Base-by-base conservation (phyloP, 2,329 filamentous ascomycete genomes). In the Sarocladium oryzae region DNA sequence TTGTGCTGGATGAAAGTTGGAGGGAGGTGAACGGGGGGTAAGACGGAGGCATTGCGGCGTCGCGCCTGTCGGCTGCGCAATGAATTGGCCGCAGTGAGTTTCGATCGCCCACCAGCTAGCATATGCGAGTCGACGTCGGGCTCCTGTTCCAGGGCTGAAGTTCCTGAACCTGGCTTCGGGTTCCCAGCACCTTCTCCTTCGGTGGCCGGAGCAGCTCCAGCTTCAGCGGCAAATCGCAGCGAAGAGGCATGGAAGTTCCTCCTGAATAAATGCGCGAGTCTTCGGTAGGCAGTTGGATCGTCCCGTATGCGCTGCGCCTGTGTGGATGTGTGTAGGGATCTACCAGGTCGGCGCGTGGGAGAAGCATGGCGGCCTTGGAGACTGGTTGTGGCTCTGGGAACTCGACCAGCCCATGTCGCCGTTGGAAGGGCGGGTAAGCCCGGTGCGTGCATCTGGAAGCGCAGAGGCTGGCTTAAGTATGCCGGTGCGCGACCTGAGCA, bases 371-470 rank as follows among this genome's bases (percentile, higher is more conserved):
- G 43, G 16, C 9, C 20, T 13, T 10, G 28, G 10, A 48, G 43
- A 28, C 46, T 32, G 28, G 38, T 45, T 36, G 41, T 36, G 13
- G 35, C 51, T 21, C 52, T 28, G 9, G 53, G 50, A 30, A 26
- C 40, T 18, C 48, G 43, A 38, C 46, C 51, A 45, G 51, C 48
- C 41, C 50, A 49, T 51, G 49, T 46, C 24, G 51, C 51, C 53
- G 51, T 43, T n/a, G 40, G 51, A n/a, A 53, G 40, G 48, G 51
- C 53, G 24, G 45, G 18, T 21, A 40, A 33, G 21, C 46, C 51
- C 35, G 51, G 49, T 32, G 41, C 49, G 32, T 53, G 53, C 53
- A 55, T 55, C 33, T 51, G 49, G 46, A 20, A 49, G 33, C 30
- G 20, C 13, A 21, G 26, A 32, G 2, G 9, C 2, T 49, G 20